Evolutionary conservation across 805 yeast species (phyloP).

Genomic region (Starmerella stigmatis): DNA sequence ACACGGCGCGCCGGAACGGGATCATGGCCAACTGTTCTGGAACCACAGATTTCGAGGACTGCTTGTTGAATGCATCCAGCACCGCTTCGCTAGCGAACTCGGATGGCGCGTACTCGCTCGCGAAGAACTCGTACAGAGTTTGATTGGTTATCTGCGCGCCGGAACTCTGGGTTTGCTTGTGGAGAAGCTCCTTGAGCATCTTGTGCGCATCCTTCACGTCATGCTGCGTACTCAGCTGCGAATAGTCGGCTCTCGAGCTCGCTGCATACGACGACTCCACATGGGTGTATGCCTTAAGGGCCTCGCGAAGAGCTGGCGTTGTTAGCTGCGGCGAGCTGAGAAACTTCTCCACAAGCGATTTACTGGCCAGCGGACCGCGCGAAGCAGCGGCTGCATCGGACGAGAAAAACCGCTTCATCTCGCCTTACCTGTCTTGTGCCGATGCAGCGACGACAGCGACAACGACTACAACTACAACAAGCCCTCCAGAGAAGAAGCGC

Average conservation of each 20-base stretch:
- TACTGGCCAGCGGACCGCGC: not conserved
- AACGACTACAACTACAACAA: too few relatives aligned
- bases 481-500: too few relatives aligned
- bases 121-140: slow-evolving; percentile 23
- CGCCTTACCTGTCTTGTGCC: too few relatives aligned
- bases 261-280: slow-evolving; percentile 22
- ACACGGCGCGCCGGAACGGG: slow-evolving; percentile 53
- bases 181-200: slow-evolving; percentile 21
- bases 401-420: slow-evolving; percentile 1
- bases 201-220: slow-evolving; percentile 21
- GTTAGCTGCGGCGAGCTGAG: slow-evolving; percentile 1
- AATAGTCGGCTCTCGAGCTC: slow-evolving; percentile 21
- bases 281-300: slow-evolving; percentile 25
- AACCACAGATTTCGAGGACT: slow-evolving; percentile 11
- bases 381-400: not conserved
- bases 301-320: slow-evolving; percentile 13
- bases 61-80: slow-evolving; percentile 20
- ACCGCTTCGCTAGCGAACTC: slow-evolving; percentile 19
- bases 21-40: slow-evolving; percentile 37
- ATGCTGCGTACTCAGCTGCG: slow-evolving; percentile 18
- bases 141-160: slow-evolving; percentile 14
- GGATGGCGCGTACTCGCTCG: slow-evolving; percentile 23
- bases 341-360: slow-evolving; percentile 1
- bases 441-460: too few relatives aligned
- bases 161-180: not conserved